Evolutionary conservation across 495 filamentous ascomycete genomes (phyloP), one percentile per base, ranked within the genome.

Genomic region (Annulohypoxylon stygium): DNA sequence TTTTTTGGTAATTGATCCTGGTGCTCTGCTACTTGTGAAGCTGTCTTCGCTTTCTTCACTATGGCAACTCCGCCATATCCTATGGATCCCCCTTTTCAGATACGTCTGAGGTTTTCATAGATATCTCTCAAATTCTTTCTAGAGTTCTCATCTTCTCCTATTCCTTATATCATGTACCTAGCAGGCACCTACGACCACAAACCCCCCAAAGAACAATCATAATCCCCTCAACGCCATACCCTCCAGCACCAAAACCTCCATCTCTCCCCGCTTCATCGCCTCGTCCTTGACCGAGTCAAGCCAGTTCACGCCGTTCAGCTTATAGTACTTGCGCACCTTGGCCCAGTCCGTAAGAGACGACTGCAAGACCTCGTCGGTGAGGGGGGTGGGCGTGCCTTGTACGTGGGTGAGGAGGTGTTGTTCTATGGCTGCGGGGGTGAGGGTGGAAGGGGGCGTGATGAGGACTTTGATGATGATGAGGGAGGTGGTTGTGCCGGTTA

Each of bases 311-410:
- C 82, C 83, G 54, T 90, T 90, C 47, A 98, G 77, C 76, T 94
- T 95, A 78, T 98, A 98, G 36, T 91, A 86, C 82, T 95, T 97
- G 78, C 87, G 88, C 34, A 98, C 88, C 69, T 89, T 91, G 25
- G 77, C 80, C 75, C 91, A 78, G 80, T 98, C 93, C 1, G 88
- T 86, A 39, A 89, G 78, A 20, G 76, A 74, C 78, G 71, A 20
- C 12, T 61, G 70, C 2, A 97, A 67, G 23, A 80, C 82, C 33
- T 83, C 86, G 71, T 97, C 91, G 11, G 89, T 85, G 67, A 97
- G 89, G 0, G 86, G 81, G 0, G 90, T 82, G 7, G 84, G 77
- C 0, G 78, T 84, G 11, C 93, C 96, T 60, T 93, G 63, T 20
- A 98, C 83, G n/a, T 83, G 74, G 41, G 82, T 75, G 36, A 59